phyloP scores from a whole-genome alignment of 768 basidiomycete genomes.

The Psilocybe sp. region DNA sequence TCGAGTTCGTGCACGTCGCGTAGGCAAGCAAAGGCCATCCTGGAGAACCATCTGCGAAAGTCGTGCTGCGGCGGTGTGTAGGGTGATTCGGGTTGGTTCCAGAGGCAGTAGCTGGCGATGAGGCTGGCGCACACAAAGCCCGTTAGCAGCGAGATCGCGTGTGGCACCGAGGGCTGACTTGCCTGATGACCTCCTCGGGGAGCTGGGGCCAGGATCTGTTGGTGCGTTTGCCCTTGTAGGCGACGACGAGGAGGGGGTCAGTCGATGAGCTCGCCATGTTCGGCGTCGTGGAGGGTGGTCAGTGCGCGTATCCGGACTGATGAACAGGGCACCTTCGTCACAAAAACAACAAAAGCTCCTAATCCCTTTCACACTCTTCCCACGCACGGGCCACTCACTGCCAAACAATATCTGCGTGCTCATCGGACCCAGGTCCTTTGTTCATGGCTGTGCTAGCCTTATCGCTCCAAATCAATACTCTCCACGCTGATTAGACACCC shows the following conservation, averaged over 20 bases:
- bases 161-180: conserved; percentile 23
- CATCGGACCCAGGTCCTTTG: conserved; percentile 3
- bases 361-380: conserved; percentile 27
- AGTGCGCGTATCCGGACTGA: conserved; percentile 38
- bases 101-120: conserved; percentile 59
- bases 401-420: conserved; percentile 5
- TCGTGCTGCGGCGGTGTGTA: conserved; percentile 51
- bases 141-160: conserved; percentile 29
- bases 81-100: conserved; percentile 37
- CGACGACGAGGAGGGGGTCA: not conserved
- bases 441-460: not conserved
- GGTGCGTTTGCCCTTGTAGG: conserved; percentile 23
- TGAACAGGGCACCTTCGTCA: conserved; percentile 27
- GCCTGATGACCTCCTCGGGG: conserved; percentile 27
- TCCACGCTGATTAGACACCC: too few species aligned
- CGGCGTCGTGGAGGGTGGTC: conserved; percentile 36
- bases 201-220: conserved; percentile 29
- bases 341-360: conserved; percentile 16
- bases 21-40: conserved; percentile 59
- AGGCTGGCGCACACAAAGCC: conserved; percentile 33
- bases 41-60: conserved; percentile 56
- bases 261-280: conserved; percentile 20
- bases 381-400: conserved; percentile 39
- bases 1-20: conserved; percentile 64
- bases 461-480: too few species aligned